Evolutionary conservation across 768 basidiomycete species (phyloP).

Genomic region (Serendipita sp.): DNA sequence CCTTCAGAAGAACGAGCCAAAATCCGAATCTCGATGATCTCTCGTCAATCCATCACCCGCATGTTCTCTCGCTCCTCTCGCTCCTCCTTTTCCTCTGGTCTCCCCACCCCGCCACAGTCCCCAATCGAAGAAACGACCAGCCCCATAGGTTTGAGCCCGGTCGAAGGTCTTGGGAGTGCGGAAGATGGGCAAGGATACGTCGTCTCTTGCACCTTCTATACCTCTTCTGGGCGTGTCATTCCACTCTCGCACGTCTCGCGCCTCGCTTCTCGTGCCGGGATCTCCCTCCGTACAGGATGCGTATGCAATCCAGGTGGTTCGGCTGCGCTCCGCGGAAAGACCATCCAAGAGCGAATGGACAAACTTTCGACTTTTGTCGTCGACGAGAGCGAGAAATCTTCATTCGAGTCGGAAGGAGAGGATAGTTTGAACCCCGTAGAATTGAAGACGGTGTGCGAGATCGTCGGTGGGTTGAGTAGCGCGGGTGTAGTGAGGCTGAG

Average conservation of each 20-base stretch:
- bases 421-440: background rate
- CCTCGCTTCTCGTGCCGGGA: conserved; percentile 21
- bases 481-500: conserved; percentile 22
- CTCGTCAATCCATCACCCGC: background rate
- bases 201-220: conserved; percentile 1
- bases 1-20: background rate
- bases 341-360: conserved; percentile 48
- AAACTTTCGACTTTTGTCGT: conserved; percentile 19
- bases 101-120: background rate
- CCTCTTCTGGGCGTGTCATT: background rate
- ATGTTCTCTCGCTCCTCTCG: background rate
- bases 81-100: background rate
- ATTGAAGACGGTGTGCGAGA: background rate
- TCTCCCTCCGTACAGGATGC: conserved; percentile 70
- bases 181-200: background rate
- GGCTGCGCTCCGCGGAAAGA: conserved; percentile 40
- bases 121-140: background rate
- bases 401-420: no score
- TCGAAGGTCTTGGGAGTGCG: background rate
- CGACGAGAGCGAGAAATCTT: no score
- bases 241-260: background rate
- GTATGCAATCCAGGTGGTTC: conserved; percentile 82
- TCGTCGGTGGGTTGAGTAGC: background rate
- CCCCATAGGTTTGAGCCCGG: background rate
- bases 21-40: background rate